A percentile compares a stretch with the other conserved stretches of the same genome.
Conservation (phyloP, 345 rosid genomes). For the Stellera chamaejasme region DNA sequence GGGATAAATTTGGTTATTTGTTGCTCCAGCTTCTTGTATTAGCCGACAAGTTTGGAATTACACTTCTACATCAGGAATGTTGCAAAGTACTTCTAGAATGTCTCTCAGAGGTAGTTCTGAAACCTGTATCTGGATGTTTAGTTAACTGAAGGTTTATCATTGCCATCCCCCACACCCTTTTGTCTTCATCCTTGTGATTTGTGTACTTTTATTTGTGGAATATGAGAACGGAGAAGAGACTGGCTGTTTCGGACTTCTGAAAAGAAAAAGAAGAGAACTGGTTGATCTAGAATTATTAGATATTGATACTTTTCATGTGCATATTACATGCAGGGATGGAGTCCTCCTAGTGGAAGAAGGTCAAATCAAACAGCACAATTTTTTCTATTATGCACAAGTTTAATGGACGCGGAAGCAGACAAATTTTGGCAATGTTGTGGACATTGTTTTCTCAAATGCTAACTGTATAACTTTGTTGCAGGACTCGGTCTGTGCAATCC, state of each 20-base stretch:
- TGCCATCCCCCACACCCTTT: background rate
- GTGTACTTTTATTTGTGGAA: conserved; percentile 32
- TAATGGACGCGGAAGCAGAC: conserved; percentile 92
- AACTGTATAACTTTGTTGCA: conserved; percentile 89
- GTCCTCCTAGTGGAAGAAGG: conserved; percentile 84
- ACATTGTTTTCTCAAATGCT: conserved; percentile 44
- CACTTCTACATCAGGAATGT: conserved; percentile 91
- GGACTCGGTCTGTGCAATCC: conserved; percentile 89
- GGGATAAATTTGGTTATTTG: conserved; percentile 47
- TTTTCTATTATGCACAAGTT: conserved; percentile 95
- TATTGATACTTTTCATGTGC: conserved; percentile 86
- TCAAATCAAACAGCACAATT: conserved; percentile 74
- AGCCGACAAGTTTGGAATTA: conserved; percentile 82
- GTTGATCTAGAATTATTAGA: conserved; percentile 39
- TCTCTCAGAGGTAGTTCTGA: conserved; percentile 70
- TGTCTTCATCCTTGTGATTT: conserved; percentile 14
- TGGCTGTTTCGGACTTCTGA: conserved; percentile 59
- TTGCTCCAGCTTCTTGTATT: conserved; percentile 79
- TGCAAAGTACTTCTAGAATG: conserved; percentile 84
- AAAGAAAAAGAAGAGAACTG: conserved; percentile 59
- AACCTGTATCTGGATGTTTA: conserved; percentile 14
- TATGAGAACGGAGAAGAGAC: conserved; percentile 56
- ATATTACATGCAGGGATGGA: conserved; percentile 98
- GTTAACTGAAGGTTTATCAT: conserved; percentile 4
- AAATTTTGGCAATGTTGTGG: conserved; percentile 54